Evolutionary conservation across 2,329 filamentous ascomycete genomes (phyloP).

Genomic region (Colletotrichum musicola): DNA sequence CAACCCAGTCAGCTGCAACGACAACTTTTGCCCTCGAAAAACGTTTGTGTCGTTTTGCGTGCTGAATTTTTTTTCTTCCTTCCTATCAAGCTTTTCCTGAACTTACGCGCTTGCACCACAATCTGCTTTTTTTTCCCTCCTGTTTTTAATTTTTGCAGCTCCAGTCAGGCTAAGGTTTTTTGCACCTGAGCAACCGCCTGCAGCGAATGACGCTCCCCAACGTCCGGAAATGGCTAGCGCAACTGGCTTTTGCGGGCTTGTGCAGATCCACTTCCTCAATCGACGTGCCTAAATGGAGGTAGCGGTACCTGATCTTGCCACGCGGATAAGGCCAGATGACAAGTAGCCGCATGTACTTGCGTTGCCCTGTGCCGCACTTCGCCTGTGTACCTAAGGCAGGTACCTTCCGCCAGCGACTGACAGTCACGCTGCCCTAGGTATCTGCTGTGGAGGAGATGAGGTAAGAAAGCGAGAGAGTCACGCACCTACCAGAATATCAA

Average conservation of each 20-base stretch:
- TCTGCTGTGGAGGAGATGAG: conserved; percentile 20
- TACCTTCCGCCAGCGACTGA: conserved; percentile 2
- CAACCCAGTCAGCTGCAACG: too few species aligned
- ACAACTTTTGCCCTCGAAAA: too few species aligned
- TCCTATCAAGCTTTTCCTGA: too few species aligned
- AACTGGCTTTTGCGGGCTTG: conserved; percentile 4
- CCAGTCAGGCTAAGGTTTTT: conserved; percentile 30
- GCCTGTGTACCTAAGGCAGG: conserved; percentile 20
- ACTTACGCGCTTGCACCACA: not conserved
- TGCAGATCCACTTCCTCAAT: conserved; percentile 37
- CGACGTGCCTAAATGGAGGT: conserved; percentile 21
- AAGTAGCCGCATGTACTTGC: conserved; percentile 7
- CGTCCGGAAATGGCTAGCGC: conserved; percentile 20
- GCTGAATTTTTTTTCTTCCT: too few species aligned
- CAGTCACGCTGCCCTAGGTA: conserved; percentile 6
- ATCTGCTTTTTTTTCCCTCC: not conserved
- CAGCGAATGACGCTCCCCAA: conserved; percentile 35
- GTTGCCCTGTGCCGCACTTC: conserved; percentile 1
- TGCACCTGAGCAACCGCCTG: conserved; percentile 35
- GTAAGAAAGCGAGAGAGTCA: conserved; percentile 29
- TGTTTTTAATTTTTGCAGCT: not conserved
- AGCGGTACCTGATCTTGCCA: not conserved
- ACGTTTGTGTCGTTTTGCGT: too few species aligned
- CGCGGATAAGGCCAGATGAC: not conserved
- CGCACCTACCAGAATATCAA: conserved; percentile 5